Percentiles rank a stretch among this genome's conserved stretches.
phyloP scores from a whole-genome alignment of 164 flowering plant genomes.

The Vitis cinerea region DNA sequence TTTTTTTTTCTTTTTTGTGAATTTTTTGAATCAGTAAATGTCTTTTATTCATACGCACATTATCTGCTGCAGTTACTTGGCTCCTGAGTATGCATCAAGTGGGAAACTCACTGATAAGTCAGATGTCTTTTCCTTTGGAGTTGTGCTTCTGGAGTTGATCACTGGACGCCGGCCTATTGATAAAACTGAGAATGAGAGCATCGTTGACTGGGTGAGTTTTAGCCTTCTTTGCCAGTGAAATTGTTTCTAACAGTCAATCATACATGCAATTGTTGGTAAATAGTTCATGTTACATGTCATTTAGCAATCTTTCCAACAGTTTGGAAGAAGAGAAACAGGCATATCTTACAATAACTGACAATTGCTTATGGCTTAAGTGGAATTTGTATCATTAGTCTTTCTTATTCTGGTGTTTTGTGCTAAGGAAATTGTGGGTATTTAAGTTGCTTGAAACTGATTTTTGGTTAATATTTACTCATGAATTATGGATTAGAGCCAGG shows the following conservation, averaged over 20 bases:
- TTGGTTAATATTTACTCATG: too few relatives aligned
- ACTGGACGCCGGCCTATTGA: constrained; percentile 45
- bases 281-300: not conserved
- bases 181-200: constrained; percentile 34
- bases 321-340: not conserved
- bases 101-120: constrained; percentile 52
- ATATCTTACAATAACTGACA: not conserved
- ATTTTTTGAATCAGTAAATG: not conserved
- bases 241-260: not conserved
- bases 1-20: not conserved
- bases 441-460: too few relatives aligned
- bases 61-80: constrained; percentile 43
- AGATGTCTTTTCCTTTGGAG: constrained; percentile 53
- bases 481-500: too few relatives aligned
- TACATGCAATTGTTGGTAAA: not conserved
- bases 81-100: constrained; percentile 51
- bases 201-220: constrained; percentile 49
- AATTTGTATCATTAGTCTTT: not conserved
- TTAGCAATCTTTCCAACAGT: not conserved
- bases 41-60: not conserved
- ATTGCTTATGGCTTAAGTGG: not conserved
- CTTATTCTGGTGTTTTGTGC: too few relatives aligned
- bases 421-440: too few relatives aligned
- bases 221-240: not conserved
- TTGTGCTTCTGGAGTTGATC: constrained; percentile 52